Evolutionary conservation across 139 green algal species (phyloP), one percentile per base, ranked within the genome.

Genomic region (Zygnema circumcarinatum): DNA sequence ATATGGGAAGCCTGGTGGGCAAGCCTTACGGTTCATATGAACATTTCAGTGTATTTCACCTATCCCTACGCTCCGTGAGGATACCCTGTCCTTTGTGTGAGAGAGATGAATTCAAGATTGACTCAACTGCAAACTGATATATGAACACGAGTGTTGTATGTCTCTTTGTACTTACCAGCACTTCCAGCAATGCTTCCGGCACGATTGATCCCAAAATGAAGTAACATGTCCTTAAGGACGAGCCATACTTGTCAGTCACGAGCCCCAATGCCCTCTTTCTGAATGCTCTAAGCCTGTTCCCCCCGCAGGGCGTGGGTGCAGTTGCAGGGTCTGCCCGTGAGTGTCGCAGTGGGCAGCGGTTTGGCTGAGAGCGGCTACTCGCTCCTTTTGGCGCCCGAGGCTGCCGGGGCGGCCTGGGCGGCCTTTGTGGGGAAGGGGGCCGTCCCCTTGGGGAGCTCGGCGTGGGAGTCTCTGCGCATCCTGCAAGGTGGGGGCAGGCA

Each of bases 401-500:
- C 38, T 2, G 87, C 87, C 1, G 87, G 79, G 1, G n/a, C n/a
- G 1, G 67, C 87, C 54, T 91, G 87, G 87, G 39, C 21, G 22
- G 22, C 32, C 1, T 38, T 91, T 47, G 38, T 89, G 41, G 40
- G 76, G 1, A 16, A 41, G 38, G 87, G 87, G 11, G 68, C 38
- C 11, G 84, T 89, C 68, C 87, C 87, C n/a, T 87, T 91, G 72
- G 81, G 87, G 2, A 36, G 31, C 29, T 20, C n/a, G 16, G 87
- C 87, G 0, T 91, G 68, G 75, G 87, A 91, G 54, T 79, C n/a
- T 25, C 31, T 89, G 47, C 80, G 87, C 21, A 69, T 91, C 2
- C 47, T 86, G 81, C 81, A 91, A 85, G 87, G 86, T 90, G 47
- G 7, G 47, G 47, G n/a, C n/a, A n/a, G n/a, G n/a, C n/a, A n/a